Conservation (phyloP, 345 rosid species). For the Eucalyptus sp. region DNA sequence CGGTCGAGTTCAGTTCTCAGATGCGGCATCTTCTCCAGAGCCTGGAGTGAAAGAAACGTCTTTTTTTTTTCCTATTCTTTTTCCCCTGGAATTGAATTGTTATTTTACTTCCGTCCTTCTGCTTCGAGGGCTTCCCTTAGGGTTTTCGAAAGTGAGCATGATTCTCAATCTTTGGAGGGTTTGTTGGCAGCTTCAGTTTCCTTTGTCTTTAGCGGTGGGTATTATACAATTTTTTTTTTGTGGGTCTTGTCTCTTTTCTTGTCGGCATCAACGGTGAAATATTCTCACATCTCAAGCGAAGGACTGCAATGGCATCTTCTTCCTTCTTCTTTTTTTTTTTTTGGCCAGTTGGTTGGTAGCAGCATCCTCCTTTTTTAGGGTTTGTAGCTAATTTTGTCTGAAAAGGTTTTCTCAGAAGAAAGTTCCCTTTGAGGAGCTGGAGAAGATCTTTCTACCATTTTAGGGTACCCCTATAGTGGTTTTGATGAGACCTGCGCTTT, state of each 20-base stretch:
- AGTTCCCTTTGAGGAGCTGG: background rate
- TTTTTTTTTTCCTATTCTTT: background rate
- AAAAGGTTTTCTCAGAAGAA: background rate
- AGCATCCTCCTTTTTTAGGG: background rate
- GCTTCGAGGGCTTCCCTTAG: background rate
- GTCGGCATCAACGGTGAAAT: background rate
- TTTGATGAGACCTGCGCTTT: background rate
- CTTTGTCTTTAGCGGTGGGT: background rate
- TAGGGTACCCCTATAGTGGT: background rate
- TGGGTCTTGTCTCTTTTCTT: background rate
- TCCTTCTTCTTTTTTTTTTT: background rate
- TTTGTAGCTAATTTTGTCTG: background rate
- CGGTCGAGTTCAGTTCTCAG: background rate
- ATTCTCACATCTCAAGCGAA: background rate
- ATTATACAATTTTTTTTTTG: background rate
- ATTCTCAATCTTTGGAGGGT: background rate
- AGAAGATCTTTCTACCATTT: background rate
- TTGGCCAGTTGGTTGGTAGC: background rate
- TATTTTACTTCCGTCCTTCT: background rate
- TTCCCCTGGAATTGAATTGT: background rate
- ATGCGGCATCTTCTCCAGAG: background rate
- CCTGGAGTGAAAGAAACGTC: background rate
- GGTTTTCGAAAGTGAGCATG: background rate
- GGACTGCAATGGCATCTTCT: background rate
- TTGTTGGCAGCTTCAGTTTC: background rate